Percentiles rank a stretch among this genome's conserved stretches.
Conservation (phyloP, 1,284 basidiomycete species). For the Golubevia pallescens region DNA sequence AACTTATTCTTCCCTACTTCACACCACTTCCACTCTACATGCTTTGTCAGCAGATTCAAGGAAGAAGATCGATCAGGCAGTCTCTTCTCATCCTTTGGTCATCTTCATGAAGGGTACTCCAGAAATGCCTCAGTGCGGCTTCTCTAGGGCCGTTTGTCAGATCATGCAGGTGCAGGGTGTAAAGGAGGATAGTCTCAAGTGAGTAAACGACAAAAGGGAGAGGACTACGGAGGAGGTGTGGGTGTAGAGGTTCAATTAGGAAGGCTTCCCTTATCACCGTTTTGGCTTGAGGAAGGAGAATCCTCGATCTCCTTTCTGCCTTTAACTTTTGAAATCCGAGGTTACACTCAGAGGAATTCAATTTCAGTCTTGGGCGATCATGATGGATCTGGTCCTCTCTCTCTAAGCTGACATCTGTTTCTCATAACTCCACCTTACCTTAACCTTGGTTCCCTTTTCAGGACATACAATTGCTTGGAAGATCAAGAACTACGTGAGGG, state of each 20-base stretch:
- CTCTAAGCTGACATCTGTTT: slow-evolving; percentile 2
- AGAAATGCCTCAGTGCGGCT: slow-evolving; percentile 78
- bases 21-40: too few relatives aligned
- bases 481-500: slow-evolving; percentile 80
- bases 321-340: neutral
- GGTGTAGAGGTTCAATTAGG: too few relatives aligned
- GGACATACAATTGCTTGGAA: slow-evolving; percentile 85
- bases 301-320: neutral
- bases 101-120: slow-evolving; percentile 92
- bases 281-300: too few relatives aligned
- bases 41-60: too few relatives aligned
- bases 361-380: neutral
- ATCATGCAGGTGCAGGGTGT: slow-evolving; percentile 88
- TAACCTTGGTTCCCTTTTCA: slow-evolving; percentile 1
- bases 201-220: slow-evolving; percentile 9
- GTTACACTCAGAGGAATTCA: neutral
- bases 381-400: neutral
- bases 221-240: too few relatives aligned
- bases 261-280: too few relatives aligned
- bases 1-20: too few relatives aligned
- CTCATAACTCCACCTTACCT: neutral
- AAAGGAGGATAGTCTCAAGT: slow-evolving; percentile 64
- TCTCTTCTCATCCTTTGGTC: slow-evolving; percentile 82
- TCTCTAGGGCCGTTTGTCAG: slow-evolving; percentile 90
- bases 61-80: too few relatives aligned